These are phyloP conservation scores for Carallia pectinifolia DNA, from an alignment of 345 rosid genomes.

Conservation along the genomic window DNA sequence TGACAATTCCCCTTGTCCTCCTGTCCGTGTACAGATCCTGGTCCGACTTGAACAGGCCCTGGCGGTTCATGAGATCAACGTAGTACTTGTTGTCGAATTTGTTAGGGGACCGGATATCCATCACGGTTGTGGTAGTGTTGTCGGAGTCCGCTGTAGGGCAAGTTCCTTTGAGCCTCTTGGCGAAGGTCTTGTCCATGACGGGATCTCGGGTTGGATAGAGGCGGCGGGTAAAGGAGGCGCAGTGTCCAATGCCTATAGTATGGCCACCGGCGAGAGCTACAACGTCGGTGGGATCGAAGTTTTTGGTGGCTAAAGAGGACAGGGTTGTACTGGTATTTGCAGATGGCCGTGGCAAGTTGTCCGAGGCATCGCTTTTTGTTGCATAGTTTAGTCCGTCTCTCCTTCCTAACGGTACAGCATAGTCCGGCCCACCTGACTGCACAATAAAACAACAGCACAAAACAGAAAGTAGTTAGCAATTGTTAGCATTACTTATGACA, in stretches of 20 bases:
- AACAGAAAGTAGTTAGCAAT: neutral
- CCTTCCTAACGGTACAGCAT: conserved; percentile 65
- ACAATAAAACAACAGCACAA: neutral
- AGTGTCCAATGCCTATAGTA: conserved; percentile 73
- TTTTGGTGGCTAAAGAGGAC: conserved; percentile 41
- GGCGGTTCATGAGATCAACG: no score
- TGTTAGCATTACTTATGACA: no score
- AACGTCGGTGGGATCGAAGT: conserved; percentile 56
- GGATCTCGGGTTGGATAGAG: conserved; percentile 83
- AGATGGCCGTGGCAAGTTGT: conserved; percentile 57
- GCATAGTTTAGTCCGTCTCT: conserved; percentile 67
- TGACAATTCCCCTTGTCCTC: conserved; percentile 60
- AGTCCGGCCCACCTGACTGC: conserved; percentile 84
- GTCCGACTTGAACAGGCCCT: conserved; percentile 47
- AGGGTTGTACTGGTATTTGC: conserved; percentile 42
- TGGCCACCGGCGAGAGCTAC: conserved; percentile 95
- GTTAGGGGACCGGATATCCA: conserved; percentile 65
- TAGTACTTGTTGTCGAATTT: neutral
- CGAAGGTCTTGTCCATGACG: conserved; percentile 63
- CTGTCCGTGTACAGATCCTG: conserved; percentile 65
- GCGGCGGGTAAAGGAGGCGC: conserved; percentile 51
- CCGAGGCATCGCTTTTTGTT: conserved; percentile 37
- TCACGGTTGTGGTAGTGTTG: conserved; percentile 36
- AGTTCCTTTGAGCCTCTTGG: conserved; percentile 43
- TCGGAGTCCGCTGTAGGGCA: conserved; percentile 50